Evolutionary conservation across 176 grass and related monocot genomes (phyloP).

Genomic region (Elaeis guineensis): DNA sequence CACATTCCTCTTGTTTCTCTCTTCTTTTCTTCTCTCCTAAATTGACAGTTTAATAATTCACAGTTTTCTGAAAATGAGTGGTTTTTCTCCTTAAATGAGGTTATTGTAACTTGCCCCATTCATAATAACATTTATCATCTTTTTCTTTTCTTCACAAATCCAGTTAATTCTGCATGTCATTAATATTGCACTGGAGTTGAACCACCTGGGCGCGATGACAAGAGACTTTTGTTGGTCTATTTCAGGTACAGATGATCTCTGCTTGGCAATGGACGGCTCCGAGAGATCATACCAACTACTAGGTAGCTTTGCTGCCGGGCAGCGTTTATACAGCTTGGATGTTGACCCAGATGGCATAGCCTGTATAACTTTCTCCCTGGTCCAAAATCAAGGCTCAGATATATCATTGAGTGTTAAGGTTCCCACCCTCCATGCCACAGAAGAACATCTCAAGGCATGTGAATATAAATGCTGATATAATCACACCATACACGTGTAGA

Average conservation of each 20-base stretch:
- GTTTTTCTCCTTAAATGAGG: no score
- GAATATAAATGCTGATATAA: slow-evolving; percentile 8
- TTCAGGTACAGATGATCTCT: slow-evolving; percentile 51
- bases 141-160: no score
- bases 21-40: no score
- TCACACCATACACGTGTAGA: not conserved
- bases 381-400: not conserved
- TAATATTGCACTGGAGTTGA: no score
- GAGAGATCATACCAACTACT: slow-evolving; percentile 69
- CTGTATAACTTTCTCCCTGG: slow-evolving; percentile 37
- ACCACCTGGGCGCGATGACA: no score
- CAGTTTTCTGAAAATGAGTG: no score
- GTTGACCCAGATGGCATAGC: slow-evolving; percentile 13
- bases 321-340: slow-evolving; percentile 41
- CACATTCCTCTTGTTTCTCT: no score
- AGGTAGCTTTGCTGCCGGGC: slow-evolving; percentile 73
- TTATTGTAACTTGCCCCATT: no score
- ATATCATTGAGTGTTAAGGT: slow-evolving; percentile 37
- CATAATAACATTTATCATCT: no score
- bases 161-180: no score
- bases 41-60: no score
- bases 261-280: slow-evolving; percentile 73
- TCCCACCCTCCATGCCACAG: slow-evolving; percentile 37
- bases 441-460: slow-evolving; percentile 32
- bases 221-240: not conserved